A percentile compares a stretch with the other conserved stretches of the same genome.
Conservation (phyloP, 768 basidiomycete species). For the Coprinellus micaceus region DNA sequence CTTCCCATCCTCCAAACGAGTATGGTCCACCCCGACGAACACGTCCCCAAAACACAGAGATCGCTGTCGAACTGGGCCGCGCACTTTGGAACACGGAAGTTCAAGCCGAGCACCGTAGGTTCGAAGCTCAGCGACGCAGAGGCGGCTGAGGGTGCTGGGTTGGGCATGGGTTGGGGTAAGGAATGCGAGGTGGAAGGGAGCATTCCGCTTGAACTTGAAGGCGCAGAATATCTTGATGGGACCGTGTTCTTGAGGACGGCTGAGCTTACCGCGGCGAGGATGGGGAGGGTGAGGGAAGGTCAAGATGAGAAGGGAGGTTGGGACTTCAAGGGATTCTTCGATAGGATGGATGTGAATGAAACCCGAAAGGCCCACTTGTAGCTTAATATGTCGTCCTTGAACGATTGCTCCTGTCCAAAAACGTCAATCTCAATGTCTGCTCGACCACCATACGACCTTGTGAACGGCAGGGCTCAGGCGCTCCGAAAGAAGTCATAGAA, state of each 20-base stretch:
- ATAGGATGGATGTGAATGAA: neutral
- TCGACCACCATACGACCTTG: too few species aligned
- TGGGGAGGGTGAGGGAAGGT: conserved; percentile 37
- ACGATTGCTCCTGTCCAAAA: too few species aligned
- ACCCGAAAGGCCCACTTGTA: conserved; percentile 1
- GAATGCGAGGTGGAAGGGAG: conserved; percentile 14
- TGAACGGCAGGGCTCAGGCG: too few species aligned
- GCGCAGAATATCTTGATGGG: conserved; percentile 55
- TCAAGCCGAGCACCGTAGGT: conserved; percentile 28
- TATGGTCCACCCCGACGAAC: conserved; percentile 57
- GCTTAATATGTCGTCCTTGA: too few species aligned
- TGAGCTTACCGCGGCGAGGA: conserved; percentile 44
- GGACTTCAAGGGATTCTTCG: conserved; percentile 22
- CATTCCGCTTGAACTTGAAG: conserved; percentile 38
- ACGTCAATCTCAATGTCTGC: too few species aligned
- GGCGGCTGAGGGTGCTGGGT: conserved; percentile 16
- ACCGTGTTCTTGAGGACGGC: conserved; percentile 60
- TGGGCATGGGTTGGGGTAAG: conserved; percentile 11
- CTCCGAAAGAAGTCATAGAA: too few species aligned
- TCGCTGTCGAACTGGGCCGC: conserved; percentile 28
- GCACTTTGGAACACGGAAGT: conserved; percentile 17
- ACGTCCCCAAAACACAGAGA: conserved; percentile 36
- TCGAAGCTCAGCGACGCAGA: conserved; percentile 34
- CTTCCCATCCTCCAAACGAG: conserved; percentile 49
- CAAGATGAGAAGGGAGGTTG: conserved; percentile 17